Conservation (phyloP, 2,329 filamentous ascomycete genomes). For the Fusarium penzigii region DNA sequence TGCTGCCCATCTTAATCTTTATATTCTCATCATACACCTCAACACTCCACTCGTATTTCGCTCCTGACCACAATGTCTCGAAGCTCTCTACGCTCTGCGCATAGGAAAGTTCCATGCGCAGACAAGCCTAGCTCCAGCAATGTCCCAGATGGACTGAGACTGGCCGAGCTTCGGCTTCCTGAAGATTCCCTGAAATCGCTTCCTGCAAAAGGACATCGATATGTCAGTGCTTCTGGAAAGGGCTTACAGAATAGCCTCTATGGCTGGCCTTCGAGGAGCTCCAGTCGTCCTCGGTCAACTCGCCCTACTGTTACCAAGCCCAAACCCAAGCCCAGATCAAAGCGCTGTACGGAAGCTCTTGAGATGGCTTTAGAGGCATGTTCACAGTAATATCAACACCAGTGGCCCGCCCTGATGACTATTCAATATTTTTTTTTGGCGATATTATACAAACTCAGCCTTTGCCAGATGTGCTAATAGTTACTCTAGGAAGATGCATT, state of each 20-base stretch:
- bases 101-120: background rate
- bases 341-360: constrained; percentile 8
- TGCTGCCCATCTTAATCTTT: background rate
- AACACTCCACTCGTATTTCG: background rate
- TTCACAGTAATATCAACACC: background rate
- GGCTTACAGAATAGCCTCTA: constrained; percentile 11
- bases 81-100: background rate
- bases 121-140: background rate
- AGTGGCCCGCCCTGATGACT: background rate
- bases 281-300: constrained; percentile 13
- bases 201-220: constrained; percentile 11
- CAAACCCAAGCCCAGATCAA: constrained; percentile 15
- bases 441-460: background rate
- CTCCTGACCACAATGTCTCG: background rate
- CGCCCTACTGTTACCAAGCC: constrained; percentile 4
- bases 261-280: constrained; percentile 4
- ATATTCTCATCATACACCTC: background rate
- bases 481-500: constrained; percentile 79
- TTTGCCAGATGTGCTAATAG: constrained; percentile 16
- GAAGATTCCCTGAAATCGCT: constrained; percentile 12
- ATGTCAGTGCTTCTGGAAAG: constrained; percentile 12
- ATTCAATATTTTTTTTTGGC: background rate
- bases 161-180: constrained; percentile 10
- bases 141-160: background rate
- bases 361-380: constrained; percentile 17